phyloP scores from a whole-genome alignment of 345 rosid species.

The Camelina laxa region DNA sequence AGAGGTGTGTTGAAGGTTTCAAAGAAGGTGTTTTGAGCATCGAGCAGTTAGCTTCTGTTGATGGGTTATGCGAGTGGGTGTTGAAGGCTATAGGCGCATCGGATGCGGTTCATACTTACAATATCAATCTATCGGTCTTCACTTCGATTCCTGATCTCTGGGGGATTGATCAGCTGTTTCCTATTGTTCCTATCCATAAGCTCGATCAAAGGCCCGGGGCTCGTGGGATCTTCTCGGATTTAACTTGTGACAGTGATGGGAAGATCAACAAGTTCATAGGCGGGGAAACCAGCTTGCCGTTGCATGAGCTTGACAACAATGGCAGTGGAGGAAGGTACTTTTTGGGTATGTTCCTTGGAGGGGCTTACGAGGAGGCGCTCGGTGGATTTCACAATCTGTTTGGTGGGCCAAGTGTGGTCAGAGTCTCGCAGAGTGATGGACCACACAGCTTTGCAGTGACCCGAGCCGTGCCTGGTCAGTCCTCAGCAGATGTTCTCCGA shows the following conservation, averaged over 20 bases:
- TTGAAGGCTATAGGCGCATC: slow-evolving; percentile 57
- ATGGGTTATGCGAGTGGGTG: slow-evolving; percentile 78
- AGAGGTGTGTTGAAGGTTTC: slow-evolving; percentile 77
- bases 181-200: slow-evolving; percentile 85
- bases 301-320: slow-evolving; percentile 73
- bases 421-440: slow-evolving; percentile 88
- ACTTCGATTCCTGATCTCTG: slow-evolving; percentile 98
- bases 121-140: slow-evolving; percentile 83
- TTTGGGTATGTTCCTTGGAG: slow-evolving; percentile 98
- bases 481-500: slow-evolving; percentile 89
- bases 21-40: slow-evolving; percentile 79
- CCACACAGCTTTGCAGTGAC: slow-evolving; percentile 94
- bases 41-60: slow-evolving; percentile 85
- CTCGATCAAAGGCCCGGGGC: slow-evolving; percentile 73
- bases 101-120: slow-evolving; percentile 68
- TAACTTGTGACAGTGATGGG: slow-evolving; percentile 96
- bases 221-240: slow-evolving; percentile 80
- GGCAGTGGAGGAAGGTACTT: slow-evolving; percentile 53
- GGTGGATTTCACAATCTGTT: slow-evolving; percentile 97
- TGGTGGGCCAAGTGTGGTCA: slow-evolving; percentile 90
- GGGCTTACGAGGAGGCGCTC: slow-evolving; percentile 98
- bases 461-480: slow-evolving; percentile 79
- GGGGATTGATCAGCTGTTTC: slow-evolving; percentile 93
- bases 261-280: slow-evolving; percentile 89
- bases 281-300: slow-evolving; percentile 81